A percentile compares a stretch with the other conserved stretches of the same genome.
phyloP scores from a whole-genome alignment of 2,329 filamentous ascomycete species.

The Sporothrix globosa region DNA sequence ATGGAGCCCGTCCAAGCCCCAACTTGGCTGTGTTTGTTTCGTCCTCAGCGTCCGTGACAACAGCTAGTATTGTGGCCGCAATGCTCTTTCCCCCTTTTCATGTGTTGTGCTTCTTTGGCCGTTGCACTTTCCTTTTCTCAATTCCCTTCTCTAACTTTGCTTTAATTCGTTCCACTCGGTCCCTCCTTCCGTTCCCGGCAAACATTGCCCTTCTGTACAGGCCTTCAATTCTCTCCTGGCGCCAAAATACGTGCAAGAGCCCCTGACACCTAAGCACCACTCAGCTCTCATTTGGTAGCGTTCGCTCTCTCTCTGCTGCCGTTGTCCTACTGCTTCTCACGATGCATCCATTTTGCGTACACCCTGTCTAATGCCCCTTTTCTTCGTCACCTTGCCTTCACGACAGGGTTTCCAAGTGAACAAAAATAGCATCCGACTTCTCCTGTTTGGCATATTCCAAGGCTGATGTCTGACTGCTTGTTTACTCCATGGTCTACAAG shows the following conservation, averaged over 20 bases:
- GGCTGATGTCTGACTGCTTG: not conserved
- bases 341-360: not conserved
- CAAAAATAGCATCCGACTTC: not conserved
- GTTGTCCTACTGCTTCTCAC: constrained; percentile 3
- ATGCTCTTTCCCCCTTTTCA: constrained; percentile 18
- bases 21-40: constrained; percentile 32
- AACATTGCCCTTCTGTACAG: not conserved
- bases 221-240: not conserved
- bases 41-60: constrained; percentile 30
- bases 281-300: not conserved
- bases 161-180: constrained; percentile 23
- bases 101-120: not conserved
- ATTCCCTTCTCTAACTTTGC: constrained; percentile 18
- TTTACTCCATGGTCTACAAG: not conserved
- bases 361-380: not conserved
- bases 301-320: constrained; percentile 8
- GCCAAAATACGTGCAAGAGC: constrained; percentile 23
- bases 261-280: constrained; percentile 1
- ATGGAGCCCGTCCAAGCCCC: constrained; percentile 13
- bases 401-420: not conserved
- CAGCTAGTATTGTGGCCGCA: not conserved
- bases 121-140: constrained; percentile 17
- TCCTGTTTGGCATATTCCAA: not conserved
- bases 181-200: constrained; percentile 25
- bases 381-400: constrained; percentile 1